A percentile compares a stretch with the other conserved stretches of the same genome.
phyloP scores from a whole-genome alignment of 768 basidiomycete species.

The Phlebiopsis flavidoalba region DNA sequence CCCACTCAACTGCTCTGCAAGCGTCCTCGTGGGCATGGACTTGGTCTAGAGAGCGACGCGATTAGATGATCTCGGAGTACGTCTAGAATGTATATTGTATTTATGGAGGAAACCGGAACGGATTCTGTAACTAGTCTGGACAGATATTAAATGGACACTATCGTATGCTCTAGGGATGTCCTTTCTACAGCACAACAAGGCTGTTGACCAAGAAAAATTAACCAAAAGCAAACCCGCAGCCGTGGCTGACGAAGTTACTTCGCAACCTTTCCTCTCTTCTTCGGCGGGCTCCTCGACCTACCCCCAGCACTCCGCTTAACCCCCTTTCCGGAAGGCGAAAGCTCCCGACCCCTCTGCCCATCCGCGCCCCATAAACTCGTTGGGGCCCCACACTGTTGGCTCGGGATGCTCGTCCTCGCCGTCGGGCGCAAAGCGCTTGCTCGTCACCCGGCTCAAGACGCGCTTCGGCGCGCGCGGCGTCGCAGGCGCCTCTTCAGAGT shows the following conservation, averaged over 20 bases:
- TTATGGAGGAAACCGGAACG: no score
- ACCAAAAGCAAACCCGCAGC: no score
- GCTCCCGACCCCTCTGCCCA: background rate
- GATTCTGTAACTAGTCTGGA: no score
- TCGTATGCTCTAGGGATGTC: no score
- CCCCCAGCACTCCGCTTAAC: background rate
- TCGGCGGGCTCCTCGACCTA: constrained; percentile 1
- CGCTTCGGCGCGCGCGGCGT: constrained; percentile 18
- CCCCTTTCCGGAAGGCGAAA: background rate
- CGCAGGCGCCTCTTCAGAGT: constrained; percentile 28
- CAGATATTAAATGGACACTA: no score
- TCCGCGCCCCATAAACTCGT: background rate
- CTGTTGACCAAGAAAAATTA: no score
- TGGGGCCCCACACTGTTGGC: background rate
- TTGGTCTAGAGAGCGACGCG: no score
- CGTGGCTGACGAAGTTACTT: background rate
- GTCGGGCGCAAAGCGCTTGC: background rate
- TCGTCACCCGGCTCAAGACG: constrained; percentile 14
- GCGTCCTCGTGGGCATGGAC: no score
- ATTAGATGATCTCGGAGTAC: no score
- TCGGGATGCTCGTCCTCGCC: background rate
- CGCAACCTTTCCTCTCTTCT: background rate
- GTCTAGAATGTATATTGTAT: no score
- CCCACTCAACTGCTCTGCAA: no score
- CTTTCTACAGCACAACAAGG: no score